Evolutionary conservation across 1,139 yeast species (phyloP).

Genomic region (Sporopachydermia cereana): DNA sequence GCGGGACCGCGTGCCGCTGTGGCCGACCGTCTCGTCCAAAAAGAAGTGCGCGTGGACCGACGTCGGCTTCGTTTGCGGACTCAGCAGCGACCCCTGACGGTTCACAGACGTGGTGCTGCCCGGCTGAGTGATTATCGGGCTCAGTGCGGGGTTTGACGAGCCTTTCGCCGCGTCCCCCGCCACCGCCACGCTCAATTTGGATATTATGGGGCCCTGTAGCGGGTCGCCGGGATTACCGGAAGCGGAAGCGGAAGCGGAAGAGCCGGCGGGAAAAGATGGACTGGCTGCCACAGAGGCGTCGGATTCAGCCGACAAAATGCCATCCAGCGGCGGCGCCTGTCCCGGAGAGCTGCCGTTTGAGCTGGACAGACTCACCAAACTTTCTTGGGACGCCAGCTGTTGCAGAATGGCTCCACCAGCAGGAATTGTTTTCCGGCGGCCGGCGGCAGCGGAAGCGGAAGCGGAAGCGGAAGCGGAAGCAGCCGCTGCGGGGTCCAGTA

Average conservation of each 20-base stretch:
- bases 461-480: constrained; percentile 8
- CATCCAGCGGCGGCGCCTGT: constrained; percentile 15
- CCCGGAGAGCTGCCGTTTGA: too few relatives aligned
- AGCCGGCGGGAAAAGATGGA: neutral
- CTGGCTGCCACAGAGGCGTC: neutral
- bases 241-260: too few relatives aligned
- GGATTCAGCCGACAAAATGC: constrained; percentile 9
- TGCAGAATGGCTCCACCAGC: constrained; percentile 41
- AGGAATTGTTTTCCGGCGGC: constrained; percentile 31
- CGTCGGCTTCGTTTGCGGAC: constrained; percentile 29
- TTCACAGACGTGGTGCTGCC: constrained; percentile 37
- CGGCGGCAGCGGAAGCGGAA: constrained; percentile 8
- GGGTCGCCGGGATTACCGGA: too few relatives aligned
- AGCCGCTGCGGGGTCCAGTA: too few relatives aligned
- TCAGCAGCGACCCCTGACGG: too few relatives aligned
- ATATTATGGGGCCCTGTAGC: too few relatives aligned
- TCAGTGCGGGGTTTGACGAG: constrained; percentile 9
- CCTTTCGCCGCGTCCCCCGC: too few relatives aligned
- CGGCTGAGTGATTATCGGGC: constrained; percentile 12
- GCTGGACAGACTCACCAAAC: neutral
- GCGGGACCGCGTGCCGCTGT: constrained; percentile 28
- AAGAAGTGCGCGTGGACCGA: constrained; percentile 75
- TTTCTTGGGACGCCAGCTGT: constrained; percentile 24
- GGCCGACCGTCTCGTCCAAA: constrained; percentile 59
- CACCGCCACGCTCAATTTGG: too few relatives aligned